Base-by-base conservation (phyloP, 2,329 filamentous ascomycete genomes). In the Corynespora cassiicola region DNA sequence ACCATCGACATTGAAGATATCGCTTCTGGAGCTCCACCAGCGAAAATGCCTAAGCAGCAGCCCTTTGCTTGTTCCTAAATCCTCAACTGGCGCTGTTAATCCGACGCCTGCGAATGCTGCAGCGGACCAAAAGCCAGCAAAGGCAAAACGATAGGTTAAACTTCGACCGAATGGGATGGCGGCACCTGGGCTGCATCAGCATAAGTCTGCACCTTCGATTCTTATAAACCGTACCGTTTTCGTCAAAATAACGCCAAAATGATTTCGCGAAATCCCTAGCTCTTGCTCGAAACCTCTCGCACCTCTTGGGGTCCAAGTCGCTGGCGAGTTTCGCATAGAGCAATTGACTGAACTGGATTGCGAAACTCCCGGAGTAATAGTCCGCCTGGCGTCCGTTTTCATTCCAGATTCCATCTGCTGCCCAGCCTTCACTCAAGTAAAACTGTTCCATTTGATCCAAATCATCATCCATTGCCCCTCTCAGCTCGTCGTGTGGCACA, bases 321-420 rank as follows among this genome's bases (percentile, higher is more conserved):
- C 47, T 41, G 0, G 73, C 74, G 42, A 75, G 73, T 6, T 68
- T 71, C 0, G 68, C 61, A 42, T 75, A 79, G 0, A 78, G 54
- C 3, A 79, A 53, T 40, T 79, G 75, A 2, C 68, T 71, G 21
- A 78, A 79, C 37, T 79, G 76, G 7, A 79, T 76, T 0, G 76
- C 76, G 37, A 79, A 79, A 29, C 76, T 79, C 0, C 76, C 75
- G 1, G 76, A 78, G 37, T 79, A 79, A 50, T 79, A 78, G 34
- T 79, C 76, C 0, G 70, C 75, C 29, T 79, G 75, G 11, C 51
- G 6, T 31, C 68, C 38, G 41, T 63, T 42, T 3, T 63, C 50
- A 10, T 45, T 62, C 76, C 72, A 79, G 0, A 63, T 40, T 0
- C 76, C 76, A 32, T 79, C 76, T 2, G 63, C 68, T 0, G 73